Percentiles rank a stretch among this genome's conserved stretches.
phyloP scores from a whole-genome alignment of 345 rosid genomes.

The Murraya paniculata region DNA sequence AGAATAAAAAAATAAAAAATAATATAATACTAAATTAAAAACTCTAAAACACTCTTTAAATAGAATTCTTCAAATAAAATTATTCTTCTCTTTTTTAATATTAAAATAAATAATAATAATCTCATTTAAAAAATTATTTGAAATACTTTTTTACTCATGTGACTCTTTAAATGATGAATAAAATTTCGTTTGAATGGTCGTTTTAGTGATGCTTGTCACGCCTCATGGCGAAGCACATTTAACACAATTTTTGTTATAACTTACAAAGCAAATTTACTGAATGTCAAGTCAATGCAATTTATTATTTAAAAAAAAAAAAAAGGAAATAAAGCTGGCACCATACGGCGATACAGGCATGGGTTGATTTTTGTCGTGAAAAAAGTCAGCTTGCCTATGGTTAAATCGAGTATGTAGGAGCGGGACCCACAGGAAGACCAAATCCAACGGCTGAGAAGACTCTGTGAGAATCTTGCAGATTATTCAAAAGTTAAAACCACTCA shows the following conservation, averaged over 20 bases:
- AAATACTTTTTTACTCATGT: too few relatives aligned
- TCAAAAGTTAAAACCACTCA: slow-evolving; percentile 10
- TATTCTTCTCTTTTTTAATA: too few relatives aligned
- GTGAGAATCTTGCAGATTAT: not conserved
- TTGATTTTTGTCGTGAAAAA: not conserved
- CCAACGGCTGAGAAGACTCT: not conserved
- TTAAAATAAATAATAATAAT: too few relatives aligned
- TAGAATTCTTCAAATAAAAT: too few relatives aligned
- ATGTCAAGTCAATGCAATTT: not conserved
- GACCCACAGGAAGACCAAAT: not conserved
- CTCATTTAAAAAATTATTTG: too few relatives aligned
- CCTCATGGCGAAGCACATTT: not conserved
- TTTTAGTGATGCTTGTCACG: too few relatives aligned
- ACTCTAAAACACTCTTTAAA: too few relatives aligned
- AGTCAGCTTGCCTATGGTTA: not conserved
- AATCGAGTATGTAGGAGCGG: not conserved
- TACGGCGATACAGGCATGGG: not conserved
- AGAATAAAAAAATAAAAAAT: too few relatives aligned
- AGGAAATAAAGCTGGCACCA: not conserved
- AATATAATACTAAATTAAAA: accelerated
- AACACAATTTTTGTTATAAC: not conserved
- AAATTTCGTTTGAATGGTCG: too few relatives aligned
- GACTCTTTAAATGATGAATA: too few relatives aligned
- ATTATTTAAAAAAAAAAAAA: too few relatives aligned
- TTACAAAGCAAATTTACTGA: not conserved